Evolutionary conservation across 345 rosid species (phyloP).

Genomic region (Populus pruinosa): DNA sequence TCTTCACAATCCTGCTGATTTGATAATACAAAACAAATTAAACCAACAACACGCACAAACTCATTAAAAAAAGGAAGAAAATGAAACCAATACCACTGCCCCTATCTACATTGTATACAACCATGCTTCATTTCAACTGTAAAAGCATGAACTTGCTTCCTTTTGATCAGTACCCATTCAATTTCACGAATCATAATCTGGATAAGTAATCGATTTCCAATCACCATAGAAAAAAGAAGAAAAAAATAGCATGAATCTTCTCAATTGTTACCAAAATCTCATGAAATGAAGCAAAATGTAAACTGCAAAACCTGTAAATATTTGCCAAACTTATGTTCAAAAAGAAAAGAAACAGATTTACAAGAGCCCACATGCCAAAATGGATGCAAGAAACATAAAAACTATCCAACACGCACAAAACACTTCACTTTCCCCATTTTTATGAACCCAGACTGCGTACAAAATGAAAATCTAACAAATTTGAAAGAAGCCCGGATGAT

Average conservation of each 20-base stretch:
- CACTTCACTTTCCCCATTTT: not conserved
- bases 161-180: not conserved
- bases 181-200: not conserved
- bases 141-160: not conserved
- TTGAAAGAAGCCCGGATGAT: not conserved
- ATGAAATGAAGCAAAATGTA: not conserved
- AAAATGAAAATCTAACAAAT: not conserved
- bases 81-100: not conserved
- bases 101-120: not conserved
- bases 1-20: constrained; percentile 31
- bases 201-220: not conserved
- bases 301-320: not conserved
- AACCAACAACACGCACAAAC: not conserved
- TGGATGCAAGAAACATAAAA: not conserved
- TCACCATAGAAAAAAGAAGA: not conserved
- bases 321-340: not conserved
- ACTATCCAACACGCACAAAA: not conserved
- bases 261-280: not conserved
- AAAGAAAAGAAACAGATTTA: not conserved
- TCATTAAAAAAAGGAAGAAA: not conserved
- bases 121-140: not conserved
- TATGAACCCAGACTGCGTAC: not conserved
- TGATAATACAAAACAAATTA: constrained; percentile 12
- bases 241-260: not conserved
- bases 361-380: not conserved